phyloP scores from a whole-genome alignment of 2,329 filamentous ascomycete species.

The Trichophyton equinum region DNA sequence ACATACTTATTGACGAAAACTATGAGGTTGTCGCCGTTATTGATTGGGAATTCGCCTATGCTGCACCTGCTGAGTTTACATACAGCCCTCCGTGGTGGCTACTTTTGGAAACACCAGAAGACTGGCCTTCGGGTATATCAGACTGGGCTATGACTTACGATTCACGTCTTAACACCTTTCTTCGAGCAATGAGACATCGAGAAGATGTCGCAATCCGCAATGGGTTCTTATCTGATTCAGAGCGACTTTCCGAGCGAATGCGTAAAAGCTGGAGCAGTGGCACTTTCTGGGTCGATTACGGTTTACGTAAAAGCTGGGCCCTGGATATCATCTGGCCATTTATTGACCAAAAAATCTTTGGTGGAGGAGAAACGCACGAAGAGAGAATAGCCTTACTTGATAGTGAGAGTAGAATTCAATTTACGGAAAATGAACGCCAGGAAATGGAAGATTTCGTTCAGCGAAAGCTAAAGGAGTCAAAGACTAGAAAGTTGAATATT shows the following conservation, averaged over 20 bases:
- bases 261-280: conserved; percentile 15
- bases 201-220: conserved; percentile 11
- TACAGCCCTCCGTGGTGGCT: conserved; percentile 34
- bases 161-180: conserved; percentile 11
- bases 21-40: conserved; percentile 27
- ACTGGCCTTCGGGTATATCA: conserved; percentile 13
- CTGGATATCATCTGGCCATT: conserved; percentile 12
- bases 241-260: conserved; percentile 16
- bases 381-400: conserved; percentile 6
- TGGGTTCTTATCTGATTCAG: conserved; percentile 6
- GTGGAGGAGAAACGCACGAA: background rate
- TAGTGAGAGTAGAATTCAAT: background rate
- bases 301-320: conserved; percentile 16
- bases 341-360: conserved; percentile 4
- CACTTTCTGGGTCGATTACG: conserved; percentile 16
- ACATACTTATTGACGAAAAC: conserved; percentile 31
- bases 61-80: conserved; percentile 29
- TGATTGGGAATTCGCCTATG: conserved; percentile 34
- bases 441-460: conserved; percentile 7
- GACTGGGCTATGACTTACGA: conserved; percentile 11
- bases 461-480: background rate
- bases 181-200: conserved; percentile 9
- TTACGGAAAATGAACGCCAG: background rate
- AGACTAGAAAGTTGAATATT: too few relatives aligned
- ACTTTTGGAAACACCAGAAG: conserved; percentile 19